Evolutionary conservation across 306 rosid species (phyloP).

Genomic region (Canavalia ensiformis): DNA sequence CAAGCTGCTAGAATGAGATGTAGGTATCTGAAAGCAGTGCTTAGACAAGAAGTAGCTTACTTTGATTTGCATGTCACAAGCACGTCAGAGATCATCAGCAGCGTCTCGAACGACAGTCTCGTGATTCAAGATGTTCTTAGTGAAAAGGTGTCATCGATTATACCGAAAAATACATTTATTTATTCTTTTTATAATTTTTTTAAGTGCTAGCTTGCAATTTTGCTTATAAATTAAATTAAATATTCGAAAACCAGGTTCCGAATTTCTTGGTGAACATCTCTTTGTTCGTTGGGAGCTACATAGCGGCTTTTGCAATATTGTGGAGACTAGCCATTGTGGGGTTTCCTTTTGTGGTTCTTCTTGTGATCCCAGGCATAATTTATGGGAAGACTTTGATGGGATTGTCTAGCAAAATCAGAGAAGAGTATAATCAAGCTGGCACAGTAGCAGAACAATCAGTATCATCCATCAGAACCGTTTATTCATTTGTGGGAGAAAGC

Average conservation of each 20-base stretch:
- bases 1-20: conserved; percentile 86
- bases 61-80: conserved; percentile 82
- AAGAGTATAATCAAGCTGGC: conserved; percentile 70
- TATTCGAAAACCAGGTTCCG: conserved; percentile 55
- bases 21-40: conserved; percentile 76
- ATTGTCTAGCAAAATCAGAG: conserved; percentile 65
- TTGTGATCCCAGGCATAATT: conserved; percentile 75
- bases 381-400: conserved; percentile 75
- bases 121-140: conserved; percentile 76
- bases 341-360: conserved; percentile 65
- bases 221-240: background rate
- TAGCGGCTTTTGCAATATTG: conserved; percentile 61
- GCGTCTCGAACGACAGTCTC: conserved; percentile 78
- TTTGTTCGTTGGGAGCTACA: conserved; percentile 69
- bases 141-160: conserved; percentile 60
- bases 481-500: conserved; percentile 73
- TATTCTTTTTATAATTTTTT: background rate
- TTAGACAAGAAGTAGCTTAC: conserved; percentile 82
- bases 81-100: conserved; percentile 77
- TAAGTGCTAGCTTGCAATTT: background rate
- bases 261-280: conserved; percentile 70
- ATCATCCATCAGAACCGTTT: conserved; percentile 78
- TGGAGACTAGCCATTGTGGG: conserved; percentile 83
- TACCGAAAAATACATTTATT: background rate
- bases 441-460: conserved; percentile 70